A percentile compares a stretch with the other conserved stretches of the same genome.
Conservation (phyloP, 2,329 filamentous ascomycete species). For the Knufia petricola region DNA sequence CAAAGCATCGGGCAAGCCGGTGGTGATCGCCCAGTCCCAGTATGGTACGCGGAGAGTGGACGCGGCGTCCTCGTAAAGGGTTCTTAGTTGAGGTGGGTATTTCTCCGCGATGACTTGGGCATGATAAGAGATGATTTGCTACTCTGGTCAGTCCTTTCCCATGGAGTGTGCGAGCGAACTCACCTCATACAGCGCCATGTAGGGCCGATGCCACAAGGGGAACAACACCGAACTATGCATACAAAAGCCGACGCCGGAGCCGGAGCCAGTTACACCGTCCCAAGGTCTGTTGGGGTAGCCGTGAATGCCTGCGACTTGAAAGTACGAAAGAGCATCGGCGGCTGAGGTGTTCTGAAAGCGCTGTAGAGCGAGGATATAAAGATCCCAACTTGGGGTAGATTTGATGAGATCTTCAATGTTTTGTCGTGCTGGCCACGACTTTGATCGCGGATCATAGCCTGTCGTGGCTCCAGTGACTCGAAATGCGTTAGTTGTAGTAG, state of each 20-base stretch:
- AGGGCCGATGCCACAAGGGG: conserved; percentile 74
- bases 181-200: conserved; percentile 55
- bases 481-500: conserved; percentile 7
- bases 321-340: conserved; percentile 59
- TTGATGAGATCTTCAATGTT: conserved; percentile 60
- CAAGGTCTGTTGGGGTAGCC: conserved; percentile 58
- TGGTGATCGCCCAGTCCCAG: conserved; percentile 41
- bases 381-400: conserved; percentile 55
- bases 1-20: conserved; percentile 29
- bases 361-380: conserved; percentile 66
- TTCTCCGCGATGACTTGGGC: conserved; percentile 30
- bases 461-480: conserved; percentile 24
- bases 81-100: conserved; percentile 39
- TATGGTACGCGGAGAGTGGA: conserved; percentile 37
- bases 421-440: conserved; percentile 39
- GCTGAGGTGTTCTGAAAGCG: conserved; percentile 62
- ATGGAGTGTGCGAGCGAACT: conserved; percentile 6
- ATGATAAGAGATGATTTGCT: conserved; percentile 32
- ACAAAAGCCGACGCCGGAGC: conserved; percentile 58
- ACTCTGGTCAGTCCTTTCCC: neutral
- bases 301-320: conserved; percentile 71
- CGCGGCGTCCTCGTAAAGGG: conserved; percentile 39
- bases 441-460: conserved; percentile 25
- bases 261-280: conserved; percentile 39
- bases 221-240: conserved; percentile 67